Percentiles rank a stretch among this genome's conserved stretches.
Conservation (phyloP, 805 yeast genomes). For the Helenozyma baotianmanensis region DNA sequence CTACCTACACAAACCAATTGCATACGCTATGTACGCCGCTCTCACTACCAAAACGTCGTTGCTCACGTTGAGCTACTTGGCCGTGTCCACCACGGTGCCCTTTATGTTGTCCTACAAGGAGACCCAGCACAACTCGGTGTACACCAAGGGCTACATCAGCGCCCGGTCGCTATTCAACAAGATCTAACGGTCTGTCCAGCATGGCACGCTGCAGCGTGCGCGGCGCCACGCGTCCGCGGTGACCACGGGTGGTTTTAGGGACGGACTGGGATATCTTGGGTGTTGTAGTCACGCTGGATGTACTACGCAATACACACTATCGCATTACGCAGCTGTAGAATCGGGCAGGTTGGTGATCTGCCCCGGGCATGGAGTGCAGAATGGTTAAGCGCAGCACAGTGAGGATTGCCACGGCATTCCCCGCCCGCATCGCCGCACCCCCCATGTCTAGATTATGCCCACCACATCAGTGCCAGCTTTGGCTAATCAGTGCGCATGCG, state of each 20-base stretch:
- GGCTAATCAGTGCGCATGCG: no score
- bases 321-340: neutral
- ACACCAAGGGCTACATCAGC: conserved; percentile 31
- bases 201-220: neutral
- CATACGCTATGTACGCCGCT: conserved; percentile 21
- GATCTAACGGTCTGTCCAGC: conserved; percentile 18
- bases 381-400: no score
- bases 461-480: no score
- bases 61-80: conserved; percentile 35
- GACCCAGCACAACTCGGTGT: conserved; percentile 19
- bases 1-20: no score
- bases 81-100: conserved; percentile 36
- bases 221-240: no score
- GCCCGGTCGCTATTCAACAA: conserved; percentile 35
- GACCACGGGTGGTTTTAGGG: neutral
- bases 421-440: no score
- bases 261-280: conserved; percentile 1
- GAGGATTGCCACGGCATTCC: no score
- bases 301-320: neutral
- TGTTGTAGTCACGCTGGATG: neutral
- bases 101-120: conserved; percentile 39
- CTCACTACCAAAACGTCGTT: conserved; percentile 24
- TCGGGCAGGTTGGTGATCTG: no score
- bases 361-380: no score
- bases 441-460: no score